Evolutionary conservation across 2,329 filamentous ascomycete species (phyloP), one percentile per base, ranked within the genome.

Genomic region (Ophiostoma sp.): DNA sequence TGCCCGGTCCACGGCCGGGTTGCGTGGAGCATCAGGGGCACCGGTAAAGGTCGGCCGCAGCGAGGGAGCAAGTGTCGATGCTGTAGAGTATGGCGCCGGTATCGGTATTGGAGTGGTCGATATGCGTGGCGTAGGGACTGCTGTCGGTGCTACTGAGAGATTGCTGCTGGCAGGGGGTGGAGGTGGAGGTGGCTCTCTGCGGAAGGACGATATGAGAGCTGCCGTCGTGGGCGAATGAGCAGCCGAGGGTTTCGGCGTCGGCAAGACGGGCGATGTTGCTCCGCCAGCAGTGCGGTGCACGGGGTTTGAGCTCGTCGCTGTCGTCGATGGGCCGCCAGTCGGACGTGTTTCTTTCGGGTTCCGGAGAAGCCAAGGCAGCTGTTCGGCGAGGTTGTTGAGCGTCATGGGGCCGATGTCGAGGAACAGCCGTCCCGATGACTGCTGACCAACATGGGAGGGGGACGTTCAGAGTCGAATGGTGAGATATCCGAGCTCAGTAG

Each of bases 301-400:
- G 20, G 57, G 35, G 57, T 20, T 36, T 39, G 62, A 65, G 62
- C 60, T 64, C 39, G 64, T 41, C 17, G 35, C 27, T n/a, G 65
- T 48, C 65, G 36, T 41, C 23, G 11, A 48, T 13, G 39, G 39
- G 36, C 23, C 13, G 41, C 20, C 60, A 23, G 67, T 35, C 20
- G 70, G 68, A 6, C 68, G 64, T 20, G 77, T 72, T 79, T 78
- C 64, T 78, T 79, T 76, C 75, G 80, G 77, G 77, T 85, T 83
- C 75, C 80, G 80, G 75, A 86, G 76, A 76, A 88, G 80, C 86
- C 86, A 88, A 75, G 83, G 80, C 75, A 88, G 79, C 77, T 88
- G 84, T 76, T 85, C 82, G 75, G 79, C 77, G 72, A 88, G 81
- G 76, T 88, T 88, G 79, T 87, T 87, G 77, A 83, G 84, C 80